A percentile compares a stretch with the other conserved stretches of the same genome.
phyloP scores from a whole-genome alignment of 108 stramenopile species.

The Asterionellopsis glacialis region DNA sequence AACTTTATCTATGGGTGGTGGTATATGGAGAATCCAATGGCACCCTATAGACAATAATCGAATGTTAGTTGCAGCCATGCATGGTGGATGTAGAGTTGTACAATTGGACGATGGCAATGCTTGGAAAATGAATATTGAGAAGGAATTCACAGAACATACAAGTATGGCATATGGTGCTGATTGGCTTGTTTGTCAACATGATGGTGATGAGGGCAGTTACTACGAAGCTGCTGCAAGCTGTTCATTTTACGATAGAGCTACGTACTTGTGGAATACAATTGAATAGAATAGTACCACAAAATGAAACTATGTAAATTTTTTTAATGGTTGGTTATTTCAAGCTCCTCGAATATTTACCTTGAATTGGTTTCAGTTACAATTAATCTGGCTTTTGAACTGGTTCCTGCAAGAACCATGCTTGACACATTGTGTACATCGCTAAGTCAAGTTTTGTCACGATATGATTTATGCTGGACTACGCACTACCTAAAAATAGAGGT shows the following conservation, averaged over 20 bases:
- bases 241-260: slow-evolving; percentile 76
- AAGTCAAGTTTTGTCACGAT: too few relatives aligned
- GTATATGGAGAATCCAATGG: slow-evolving; percentile 87
- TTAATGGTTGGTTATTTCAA: too few relatives aligned
- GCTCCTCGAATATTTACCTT: too few relatives aligned
- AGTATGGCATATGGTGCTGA: slow-evolving; percentile 89
- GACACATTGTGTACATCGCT: too few relatives aligned
- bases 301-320: too few relatives aligned
- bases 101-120: slow-evolving; percentile 20
- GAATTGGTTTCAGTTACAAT: too few relatives aligned
- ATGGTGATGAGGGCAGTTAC: neutral
- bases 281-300: neutral
- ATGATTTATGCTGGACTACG: too few relatives aligned
- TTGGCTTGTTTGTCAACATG: slow-evolving; percentile 49
- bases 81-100: slow-evolving; percentile 75
- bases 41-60: slow-evolving; percentile 47
- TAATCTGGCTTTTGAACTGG: too few relatives aligned
- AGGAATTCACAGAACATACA: slow-evolving; percentile 62
- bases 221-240: slow-evolving; percentile 75
- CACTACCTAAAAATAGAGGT: slow-evolving; percentile 64
- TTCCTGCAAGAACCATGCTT: too few relatives aligned
- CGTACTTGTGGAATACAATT: slow-evolving; percentile 47
- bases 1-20: slow-evolving; percentile 48
- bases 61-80: slow-evolving; percentile 80
- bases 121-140: slow-evolving; percentile 10